phyloP scores from a whole-genome alignment of 2,329 filamentous ascomycete species.

The Ophiostoma sp. region DNA sequence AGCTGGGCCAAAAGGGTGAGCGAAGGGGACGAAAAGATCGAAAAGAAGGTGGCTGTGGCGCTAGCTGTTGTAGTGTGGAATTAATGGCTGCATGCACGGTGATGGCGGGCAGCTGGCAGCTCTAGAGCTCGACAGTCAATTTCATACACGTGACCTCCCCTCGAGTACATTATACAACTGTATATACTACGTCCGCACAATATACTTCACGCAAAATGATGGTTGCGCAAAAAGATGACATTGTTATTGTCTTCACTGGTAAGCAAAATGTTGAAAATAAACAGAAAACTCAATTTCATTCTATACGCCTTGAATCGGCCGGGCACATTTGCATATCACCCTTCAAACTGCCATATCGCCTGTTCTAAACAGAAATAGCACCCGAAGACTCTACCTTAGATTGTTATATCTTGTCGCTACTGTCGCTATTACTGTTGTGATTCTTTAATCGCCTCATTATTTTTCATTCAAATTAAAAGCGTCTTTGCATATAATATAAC shows the following conservation, averaged over 20 bases:
- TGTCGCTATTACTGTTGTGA: no score
- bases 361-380: no score
- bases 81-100: slow-evolving; percentile 6
- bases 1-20: neutral
- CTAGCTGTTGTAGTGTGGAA: neutral
- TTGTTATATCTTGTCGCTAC: no score
- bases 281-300: neutral
- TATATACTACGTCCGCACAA: no score
- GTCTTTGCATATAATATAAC: no score
- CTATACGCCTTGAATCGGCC: neutral
- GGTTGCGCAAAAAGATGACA: neutral
- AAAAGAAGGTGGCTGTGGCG: slow-evolving; percentile 12
- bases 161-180: neutral
- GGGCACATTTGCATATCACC: neutral
- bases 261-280: neutral
- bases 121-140: neutral
- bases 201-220: neutral
- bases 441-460: no score
- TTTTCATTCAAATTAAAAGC: no score
- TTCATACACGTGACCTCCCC: neutral
- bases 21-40: neutral
- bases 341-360: neutral
- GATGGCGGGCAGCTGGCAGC: neutral
- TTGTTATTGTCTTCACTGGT: neutral
- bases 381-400: no score